Conservation (phyloP, 2,329 filamentous ascomycete species). For the Lasiodiplodia citricola region DNA sequence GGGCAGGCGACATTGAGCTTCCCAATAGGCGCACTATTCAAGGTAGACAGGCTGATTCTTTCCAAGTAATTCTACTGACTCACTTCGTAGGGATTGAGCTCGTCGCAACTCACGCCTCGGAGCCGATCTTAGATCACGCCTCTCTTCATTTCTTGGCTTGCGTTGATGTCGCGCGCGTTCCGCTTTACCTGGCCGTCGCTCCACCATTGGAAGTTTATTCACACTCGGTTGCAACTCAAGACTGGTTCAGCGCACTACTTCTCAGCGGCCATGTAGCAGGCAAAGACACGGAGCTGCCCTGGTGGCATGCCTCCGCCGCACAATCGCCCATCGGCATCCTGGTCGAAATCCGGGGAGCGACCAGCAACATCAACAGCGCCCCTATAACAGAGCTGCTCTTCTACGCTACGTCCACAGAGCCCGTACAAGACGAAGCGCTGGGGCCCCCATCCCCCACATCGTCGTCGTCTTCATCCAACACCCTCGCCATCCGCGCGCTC, state of each 20-base stretch:
- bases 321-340: conserved; percentile 50
- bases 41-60: conserved; percentile 30
- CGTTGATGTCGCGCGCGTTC: conserved; percentile 48
- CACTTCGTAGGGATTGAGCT: conserved; percentile 37
- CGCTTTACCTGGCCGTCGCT: conserved; percentile 47
- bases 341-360: conserved; percentile 35
- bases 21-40: conserved; percentile 34
- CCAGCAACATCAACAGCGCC: conserved; percentile 22
- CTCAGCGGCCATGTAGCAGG: conserved; percentile 30
- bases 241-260: conserved; percentile 48
- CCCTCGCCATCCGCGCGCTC: conserved; percentile 37
- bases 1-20: conserved; percentile 42
- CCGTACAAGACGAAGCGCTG: background rate
- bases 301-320: conserved; percentile 44
- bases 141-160: conserved; percentile 44
- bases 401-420: conserved; percentile 43
- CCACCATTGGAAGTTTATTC: conserved; percentile 48
- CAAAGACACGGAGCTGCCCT: conserved; percentile 39
- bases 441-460: background rate
- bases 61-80: background rate
- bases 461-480: background rate
- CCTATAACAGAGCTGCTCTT: conserved; percentile 52
- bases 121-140: conserved; percentile 30
- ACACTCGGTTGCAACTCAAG: conserved; percentile 38
- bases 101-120: conserved; percentile 32